A percentile compares a stretch with the other conserved stretches of the same genome.
Conservation (phyloP, 2,329 filamentous ascomycete genomes). For the Colletotrichum sp. region DNA sequence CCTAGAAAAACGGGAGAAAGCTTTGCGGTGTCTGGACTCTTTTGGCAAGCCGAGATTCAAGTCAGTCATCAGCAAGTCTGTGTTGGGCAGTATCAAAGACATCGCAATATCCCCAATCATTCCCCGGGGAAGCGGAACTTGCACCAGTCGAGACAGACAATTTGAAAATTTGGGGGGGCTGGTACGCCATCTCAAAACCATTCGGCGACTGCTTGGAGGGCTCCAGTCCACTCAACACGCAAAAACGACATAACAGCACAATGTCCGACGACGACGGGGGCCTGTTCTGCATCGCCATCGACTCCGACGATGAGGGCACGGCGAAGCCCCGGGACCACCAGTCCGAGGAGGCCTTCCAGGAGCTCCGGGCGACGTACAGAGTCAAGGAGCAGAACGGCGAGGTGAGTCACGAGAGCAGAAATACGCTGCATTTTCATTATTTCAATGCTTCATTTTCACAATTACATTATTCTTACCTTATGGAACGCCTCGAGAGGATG, state of each 20-base stretch:
- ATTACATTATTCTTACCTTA: background rate
- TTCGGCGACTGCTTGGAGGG: background rate
- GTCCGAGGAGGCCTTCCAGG: constrained; percentile 55
- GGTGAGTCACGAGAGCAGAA: constrained; percentile 35
- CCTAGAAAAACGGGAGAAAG: background rate
- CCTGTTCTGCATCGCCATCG: constrained; percentile 34
- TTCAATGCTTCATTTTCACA: background rate
- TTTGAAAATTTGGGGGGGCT: background rate
- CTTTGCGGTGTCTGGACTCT: background rate
- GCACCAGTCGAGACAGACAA: background rate
- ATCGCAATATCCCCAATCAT: background rate
- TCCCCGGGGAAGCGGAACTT: background rate
- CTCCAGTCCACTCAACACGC: background rate
- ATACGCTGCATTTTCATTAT: background rate
- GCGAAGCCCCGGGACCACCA: constrained; percentile 43
- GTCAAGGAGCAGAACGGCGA: constrained; percentile 61
- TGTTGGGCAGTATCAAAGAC: background rate
- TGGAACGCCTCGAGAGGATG: background rate
- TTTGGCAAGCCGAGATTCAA: background rate
- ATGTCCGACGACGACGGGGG: constrained; percentile 32
- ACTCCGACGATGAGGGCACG: constrained; percentile 35
- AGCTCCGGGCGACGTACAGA: constrained; percentile 48
- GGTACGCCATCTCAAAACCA: background rate
- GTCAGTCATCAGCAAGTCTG: background rate
- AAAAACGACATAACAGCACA: background rate